phyloP scores from a whole-genome alignment of 1,139 yeast genomes.

The Eremothecium sinecaudum region DNA sequence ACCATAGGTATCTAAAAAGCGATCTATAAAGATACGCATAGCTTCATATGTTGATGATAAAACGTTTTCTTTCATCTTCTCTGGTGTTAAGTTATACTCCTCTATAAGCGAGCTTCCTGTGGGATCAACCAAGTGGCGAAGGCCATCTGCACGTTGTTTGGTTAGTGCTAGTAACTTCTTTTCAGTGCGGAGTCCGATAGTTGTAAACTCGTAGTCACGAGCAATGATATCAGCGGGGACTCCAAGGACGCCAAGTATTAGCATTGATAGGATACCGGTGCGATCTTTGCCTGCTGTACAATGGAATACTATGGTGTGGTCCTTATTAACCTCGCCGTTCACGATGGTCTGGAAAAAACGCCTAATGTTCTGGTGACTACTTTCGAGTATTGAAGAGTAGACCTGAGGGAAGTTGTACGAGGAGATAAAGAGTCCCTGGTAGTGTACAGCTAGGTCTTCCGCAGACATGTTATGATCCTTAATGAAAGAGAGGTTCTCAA shows the following conservation, averaged over 20 bases:
- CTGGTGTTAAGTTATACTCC: slow-evolving; percentile 17
- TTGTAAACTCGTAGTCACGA: slow-evolving; percentile 66
- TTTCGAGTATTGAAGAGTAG: slow-evolving; percentile 48
- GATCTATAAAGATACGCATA: slow-evolving; percentile 54
- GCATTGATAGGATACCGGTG: slow-evolving; percentile 67
- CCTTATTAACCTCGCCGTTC: slow-evolving; percentile 41
- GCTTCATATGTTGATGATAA: slow-evolving; percentile 63
- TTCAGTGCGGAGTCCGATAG: slow-evolving; percentile 52
- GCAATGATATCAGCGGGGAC: slow-evolving; percentile 59
- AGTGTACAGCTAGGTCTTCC: slow-evolving; percentile 50
- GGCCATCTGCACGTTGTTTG: slow-evolving; percentile 17
- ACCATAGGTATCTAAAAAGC: slow-evolving; percentile 43
- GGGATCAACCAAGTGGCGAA: slow-evolving; percentile 14
- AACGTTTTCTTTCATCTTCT: slow-evolving; percentile 38
- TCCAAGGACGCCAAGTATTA: slow-evolving; percentile 52
- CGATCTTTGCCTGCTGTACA: slow-evolving; percentile 87
- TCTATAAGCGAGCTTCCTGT: slow-evolving; percentile 11
- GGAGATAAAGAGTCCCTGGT: slow-evolving; percentile 47
- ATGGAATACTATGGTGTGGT: slow-evolving; percentile 44
- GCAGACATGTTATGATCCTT: slow-evolving; percentile 53
- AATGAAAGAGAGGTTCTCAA: slow-evolving; percentile 55
- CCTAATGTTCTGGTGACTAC: slow-evolving; percentile 41
- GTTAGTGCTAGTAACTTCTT: slow-evolving; percentile 31
- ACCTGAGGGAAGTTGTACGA: slow-evolving; percentile 58
- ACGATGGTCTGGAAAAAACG: slow-evolving; percentile 45